phyloP scores from a whole-genome alignment of 2,329 filamentous ascomycete genomes.

The Penicillium sp. region DNA sequence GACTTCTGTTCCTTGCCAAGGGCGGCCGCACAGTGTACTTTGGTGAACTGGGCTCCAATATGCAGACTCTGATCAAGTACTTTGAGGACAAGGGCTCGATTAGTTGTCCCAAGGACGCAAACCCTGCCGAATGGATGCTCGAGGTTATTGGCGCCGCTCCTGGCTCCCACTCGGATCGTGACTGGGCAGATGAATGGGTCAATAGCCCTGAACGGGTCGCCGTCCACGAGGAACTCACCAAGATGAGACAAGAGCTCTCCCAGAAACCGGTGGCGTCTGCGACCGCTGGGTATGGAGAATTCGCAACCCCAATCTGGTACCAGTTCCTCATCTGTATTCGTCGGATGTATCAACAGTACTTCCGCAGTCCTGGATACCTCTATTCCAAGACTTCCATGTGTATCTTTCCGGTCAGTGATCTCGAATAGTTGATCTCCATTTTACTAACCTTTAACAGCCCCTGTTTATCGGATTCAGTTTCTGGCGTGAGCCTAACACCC shows the following conservation, averaged over 20 bases:
- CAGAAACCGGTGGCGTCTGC: constrained; percentile 32
- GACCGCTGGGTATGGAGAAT: constrained; percentile 67
- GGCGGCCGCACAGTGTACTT: constrained; percentile 69
- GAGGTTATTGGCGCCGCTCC: constrained; percentile 58
- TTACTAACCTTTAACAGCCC: constrained; percentile 38
- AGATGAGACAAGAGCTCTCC: constrained; percentile 27
- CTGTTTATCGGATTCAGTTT: constrained; percentile 84
- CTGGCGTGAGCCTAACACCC: constrained; percentile 68
- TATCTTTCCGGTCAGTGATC: constrained; percentile 60
- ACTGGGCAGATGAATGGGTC: constrained; percentile 65
- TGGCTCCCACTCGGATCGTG: constrained; percentile 58
- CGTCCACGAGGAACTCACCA: constrained; percentile 50
- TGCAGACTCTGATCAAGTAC: constrained; percentile 57
- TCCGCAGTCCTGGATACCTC: constrained; percentile 83
- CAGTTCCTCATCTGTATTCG: constrained; percentile 68
- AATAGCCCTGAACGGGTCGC: constrained; percentile 54
- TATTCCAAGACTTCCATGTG: constrained; percentile 76
- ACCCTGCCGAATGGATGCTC: constrained; percentile 69
- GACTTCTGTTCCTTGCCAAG: constrained; percentile 60
- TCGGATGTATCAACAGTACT: constrained; percentile 86
- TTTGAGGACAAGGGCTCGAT: constrained; percentile 64
- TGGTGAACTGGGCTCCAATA: constrained; percentile 62
- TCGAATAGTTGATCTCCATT: neutral
- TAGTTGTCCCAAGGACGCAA: constrained; percentile 60
- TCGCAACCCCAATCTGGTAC: constrained; percentile 68